A percentile compares a stretch with the other conserved stretches of the same genome.
Evolutionary conservation across 176 grass and related monocot species (phyloP).

Genomic region (Lolium multiflorum): DNA sequence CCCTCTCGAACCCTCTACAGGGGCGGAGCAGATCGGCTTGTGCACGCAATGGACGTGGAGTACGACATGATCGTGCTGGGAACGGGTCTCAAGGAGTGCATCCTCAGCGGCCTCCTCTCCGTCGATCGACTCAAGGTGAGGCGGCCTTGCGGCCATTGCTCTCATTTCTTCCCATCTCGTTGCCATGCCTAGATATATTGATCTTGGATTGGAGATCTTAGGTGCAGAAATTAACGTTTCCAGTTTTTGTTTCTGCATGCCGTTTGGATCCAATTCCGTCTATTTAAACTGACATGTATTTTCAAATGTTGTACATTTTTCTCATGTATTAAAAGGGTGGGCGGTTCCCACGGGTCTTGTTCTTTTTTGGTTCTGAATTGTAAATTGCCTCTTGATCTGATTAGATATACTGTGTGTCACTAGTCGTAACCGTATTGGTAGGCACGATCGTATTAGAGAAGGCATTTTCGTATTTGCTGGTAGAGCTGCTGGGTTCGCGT

Average conservation of each 20-base stretch:
- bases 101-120: slow-evolving; percentile 95
- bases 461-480: not conserved
- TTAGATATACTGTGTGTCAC: not conserved
- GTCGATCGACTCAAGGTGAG: slow-evolving; percentile 92
- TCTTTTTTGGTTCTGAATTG: not conserved
- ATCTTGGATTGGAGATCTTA: not conserved
- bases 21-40: not conserved
- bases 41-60: slow-evolving; percentile 80
- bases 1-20: not conserved
- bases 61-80: slow-evolving; percentile 95
- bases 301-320: not conserved
- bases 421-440: not conserved
- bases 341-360: not conserved
- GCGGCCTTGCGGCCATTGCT: not conserved
- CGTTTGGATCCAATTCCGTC: not conserved
- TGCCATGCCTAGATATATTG: not conserved
- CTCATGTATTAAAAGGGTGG: not conserved
- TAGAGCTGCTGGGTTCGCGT: not conserved
- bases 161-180: not conserved
- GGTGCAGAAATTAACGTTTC: not conserved
- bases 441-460: not conserved
- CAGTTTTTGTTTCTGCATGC: not conserved
- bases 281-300: not conserved
- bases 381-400: not conserved
- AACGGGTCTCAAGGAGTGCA: slow-evolving; percentile 97